phyloP scores from a whole-genome alignment of 495 filamentous ascomycete genomes.

The Podospora tetraspora region DNA sequence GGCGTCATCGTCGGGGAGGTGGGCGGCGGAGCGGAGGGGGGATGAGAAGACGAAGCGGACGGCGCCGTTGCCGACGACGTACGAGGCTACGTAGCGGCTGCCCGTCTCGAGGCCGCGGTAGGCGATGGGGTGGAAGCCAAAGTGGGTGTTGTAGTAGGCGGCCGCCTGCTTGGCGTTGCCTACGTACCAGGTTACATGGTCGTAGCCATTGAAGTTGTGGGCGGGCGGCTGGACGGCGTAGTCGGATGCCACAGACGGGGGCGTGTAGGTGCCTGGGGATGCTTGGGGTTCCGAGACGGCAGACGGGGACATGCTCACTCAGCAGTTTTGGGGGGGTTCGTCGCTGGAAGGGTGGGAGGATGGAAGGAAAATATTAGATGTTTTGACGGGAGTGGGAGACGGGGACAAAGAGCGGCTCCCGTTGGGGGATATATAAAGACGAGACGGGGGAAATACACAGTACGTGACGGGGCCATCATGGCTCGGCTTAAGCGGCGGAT shows the following conservation, averaged over 20 bases:
- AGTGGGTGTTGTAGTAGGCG: conserved; percentile 74
- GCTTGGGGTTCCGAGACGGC: conserved; percentile 55
- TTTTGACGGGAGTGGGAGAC: not conserved
- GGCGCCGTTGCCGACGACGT: conserved; percentile 72
- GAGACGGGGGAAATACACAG: not conserved
- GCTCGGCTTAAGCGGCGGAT: not conserved
- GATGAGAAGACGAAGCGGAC: conserved; percentile 82
- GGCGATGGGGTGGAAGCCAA: conserved; percentile 76
- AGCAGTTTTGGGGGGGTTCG: conserved; percentile 1
- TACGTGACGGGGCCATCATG: not conserved
- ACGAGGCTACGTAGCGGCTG: conserved; percentile 64
- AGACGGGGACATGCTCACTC: conserved; percentile 62
- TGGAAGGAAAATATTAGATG: not conserved
- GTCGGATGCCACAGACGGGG: conserved; percentile 38
- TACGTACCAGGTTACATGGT: conserved; percentile 89
- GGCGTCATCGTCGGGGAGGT: conserved; percentile 46
- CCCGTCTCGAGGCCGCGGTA: conserved; percentile 86
- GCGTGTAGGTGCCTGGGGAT: conserved; percentile 28
- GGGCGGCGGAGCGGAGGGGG: conserved; percentile 59
- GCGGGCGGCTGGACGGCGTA: conserved; percentile 38
- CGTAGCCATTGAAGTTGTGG: conserved; percentile 71
- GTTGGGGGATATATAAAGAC: not conserved
- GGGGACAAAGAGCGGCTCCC: not conserved
- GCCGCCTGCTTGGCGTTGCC: conserved; percentile 94
- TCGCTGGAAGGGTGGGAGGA: not conserved